Conservation (phyloP, 2,329 filamentous ascomycete genomes). For the Trichocomaceae sp. region DNA sequence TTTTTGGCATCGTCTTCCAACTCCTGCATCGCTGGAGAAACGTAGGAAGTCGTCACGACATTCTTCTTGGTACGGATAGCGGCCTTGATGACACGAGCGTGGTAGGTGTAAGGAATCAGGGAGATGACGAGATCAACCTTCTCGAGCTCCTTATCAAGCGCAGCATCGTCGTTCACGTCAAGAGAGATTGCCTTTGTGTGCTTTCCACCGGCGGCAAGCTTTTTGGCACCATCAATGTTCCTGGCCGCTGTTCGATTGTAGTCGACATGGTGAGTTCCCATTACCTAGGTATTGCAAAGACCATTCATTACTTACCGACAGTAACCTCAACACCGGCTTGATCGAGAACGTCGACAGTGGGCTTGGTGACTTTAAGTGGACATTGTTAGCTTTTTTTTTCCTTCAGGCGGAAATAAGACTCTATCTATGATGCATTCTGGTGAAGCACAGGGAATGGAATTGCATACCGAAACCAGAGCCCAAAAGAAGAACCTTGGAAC, state of each 20-base stretch:
- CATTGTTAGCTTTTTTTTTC: background rate
- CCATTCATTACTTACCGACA: slow-evolving; percentile 48
- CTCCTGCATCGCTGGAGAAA: slow-evolving; percentile 86
- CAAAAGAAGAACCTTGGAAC: slow-evolving; percentile 34
- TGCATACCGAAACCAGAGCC: slow-evolving; percentile 34
- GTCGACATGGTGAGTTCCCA: background rate
- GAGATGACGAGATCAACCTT: slow-evolving; percentile 73
- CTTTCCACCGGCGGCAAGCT: slow-evolving; percentile 64
- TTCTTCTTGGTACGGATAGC: slow-evolving; percentile 92
- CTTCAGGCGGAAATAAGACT: background rate
- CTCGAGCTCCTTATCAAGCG: slow-evolving; percentile 72
- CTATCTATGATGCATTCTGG: background rate
- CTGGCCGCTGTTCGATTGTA: slow-evolving; percentile 61
- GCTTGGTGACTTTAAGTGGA: slow-evolving; percentile 47
- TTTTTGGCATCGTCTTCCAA: slow-evolving; percentile 76
- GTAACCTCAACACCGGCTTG: slow-evolving; percentile 57
- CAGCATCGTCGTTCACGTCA: slow-evolving; percentile 69
- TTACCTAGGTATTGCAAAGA: background rate
- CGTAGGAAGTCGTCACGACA: slow-evolving; percentile 91
- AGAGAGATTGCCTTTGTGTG: slow-evolving; percentile 71
- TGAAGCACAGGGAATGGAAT: background rate
- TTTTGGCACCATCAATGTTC: slow-evolving; percentile 69
- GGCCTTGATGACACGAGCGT: slow-evolving; percentile 82
- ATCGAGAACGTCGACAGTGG: slow-evolving; percentile 58
- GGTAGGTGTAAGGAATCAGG: slow-evolving; percentile 88